Conservation (phyloP, 2,329 filamentous ascomycete genomes). For the Fusarium sp. region DNA sequence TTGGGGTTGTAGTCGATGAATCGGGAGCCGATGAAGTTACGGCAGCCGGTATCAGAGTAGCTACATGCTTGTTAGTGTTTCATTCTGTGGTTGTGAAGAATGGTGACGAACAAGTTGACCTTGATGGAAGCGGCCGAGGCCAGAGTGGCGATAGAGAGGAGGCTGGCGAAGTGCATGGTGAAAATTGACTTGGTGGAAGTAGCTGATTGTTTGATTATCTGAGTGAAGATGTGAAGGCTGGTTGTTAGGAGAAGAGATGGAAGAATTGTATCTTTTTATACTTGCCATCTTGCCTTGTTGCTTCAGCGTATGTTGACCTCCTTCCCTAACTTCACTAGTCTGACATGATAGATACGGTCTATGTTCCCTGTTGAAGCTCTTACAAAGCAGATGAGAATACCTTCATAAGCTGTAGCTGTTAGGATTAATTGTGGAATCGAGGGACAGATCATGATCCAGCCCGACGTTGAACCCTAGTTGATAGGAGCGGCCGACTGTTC, state of each 20-base stretch:
- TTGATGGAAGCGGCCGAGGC: conserved; percentile 4
- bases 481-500: neutral
- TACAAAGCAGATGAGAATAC: neutral
- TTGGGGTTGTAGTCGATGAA: conserved; percentile 7
- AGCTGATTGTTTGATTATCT: neutral
- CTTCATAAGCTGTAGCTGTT: neutral
- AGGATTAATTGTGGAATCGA: neutral
- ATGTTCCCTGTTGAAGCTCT: neutral
- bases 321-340: neutral
- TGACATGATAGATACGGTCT: neutral
- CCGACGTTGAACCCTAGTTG: neutral
- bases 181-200: rapidly evolving
- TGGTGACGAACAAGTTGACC: conserved; percentile 1
- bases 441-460: neutral
- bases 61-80: neutral
- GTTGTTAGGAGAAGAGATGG: neutral
- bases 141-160: neutral
- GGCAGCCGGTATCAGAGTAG: conserved; percentile 8
- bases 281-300: neutral
- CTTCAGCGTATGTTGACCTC: neutral
- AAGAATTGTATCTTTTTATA: neutral
- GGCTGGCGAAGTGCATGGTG: neutral
- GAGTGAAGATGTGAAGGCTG: neutral
- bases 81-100: rapidly evolving
- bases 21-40: conserved; percentile 8